Evolutionary conservation across 2,329 filamentous ascomycete species (phyloP), one percentile per base, ranked within the genome.

Genomic region (Ceratocystis colombiana): DNA sequence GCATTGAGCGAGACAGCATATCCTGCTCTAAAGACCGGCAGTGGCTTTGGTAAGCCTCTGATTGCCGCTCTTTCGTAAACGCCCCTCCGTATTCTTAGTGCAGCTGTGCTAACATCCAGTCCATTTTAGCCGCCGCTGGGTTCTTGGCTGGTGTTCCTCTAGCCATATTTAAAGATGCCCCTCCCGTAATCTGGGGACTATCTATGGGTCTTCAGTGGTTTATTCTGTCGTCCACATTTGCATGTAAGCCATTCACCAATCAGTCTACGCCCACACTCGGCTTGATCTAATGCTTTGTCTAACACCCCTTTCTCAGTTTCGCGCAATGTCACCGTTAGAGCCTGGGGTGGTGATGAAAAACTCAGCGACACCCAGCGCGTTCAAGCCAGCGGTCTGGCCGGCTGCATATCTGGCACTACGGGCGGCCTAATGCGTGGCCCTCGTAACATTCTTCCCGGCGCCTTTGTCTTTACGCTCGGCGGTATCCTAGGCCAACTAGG

Each of bases 121-220:
- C 37, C 8, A 12, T 15, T 46, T 37, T 63, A 67, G 87, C 86
- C 57, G 75, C 78, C 28, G 77, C 80, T 61, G 88, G 88, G 41
- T 73, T 87, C 30, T 73, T 88, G 37, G 79, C 84, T 64, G 88
- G 88, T 45, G 86, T 88, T 64, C 82, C 87, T 62, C 81, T 82
- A 45, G 91, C 90, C 33, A 87, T 95, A 61, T 75, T 92, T 61
- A 82, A 85, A 67, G 87, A 87, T 20, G 80, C 79, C 25, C 83
- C 82, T 15, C 86, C 89, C 3, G 80, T 84, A 1, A 75, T 93
- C 5, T 93, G 90, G 76, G 87, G 89, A 0, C 71, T 87, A 12
- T 81, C 86, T 46, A 86, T 87, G 25, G 88, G 89, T 20, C 78
- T 89, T 50, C 90, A 96, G 76, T 96, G 89, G 84, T 90, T 90